Evolutionary conservation across 108 stramenopile genomes (phyloP), one percentile per base, ranked within the genome.

Genomic region (Pseudonitzschia delicatissima): DNA sequence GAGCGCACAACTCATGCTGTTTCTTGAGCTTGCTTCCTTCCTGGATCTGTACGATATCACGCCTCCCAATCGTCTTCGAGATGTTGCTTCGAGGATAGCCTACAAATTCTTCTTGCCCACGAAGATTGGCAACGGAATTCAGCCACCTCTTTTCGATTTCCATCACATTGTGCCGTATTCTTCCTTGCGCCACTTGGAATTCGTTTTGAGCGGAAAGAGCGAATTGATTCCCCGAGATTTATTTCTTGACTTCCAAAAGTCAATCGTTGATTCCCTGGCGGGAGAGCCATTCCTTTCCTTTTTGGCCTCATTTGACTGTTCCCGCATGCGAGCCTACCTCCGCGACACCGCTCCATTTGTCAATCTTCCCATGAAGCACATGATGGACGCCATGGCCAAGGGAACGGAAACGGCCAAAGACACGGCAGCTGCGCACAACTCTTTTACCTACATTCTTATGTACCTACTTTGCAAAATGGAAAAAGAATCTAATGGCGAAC

Each of bases 261-360:
- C 77, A 20, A 69, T 85, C 11, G 78, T 86, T 32, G 82, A 78
- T 4, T 83, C 77, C 26, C 58, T 93, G 51, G 72, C 78, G 3
- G 76, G 77, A 29, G 18, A 51, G 1, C 72, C 77, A 8, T 93
- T 90, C 63, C 45, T 88, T 12, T 72, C 86, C 12, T 93, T 93
- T 64, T 61, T 93, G 45, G 58, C 75, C 4, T 88, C 87, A 23
- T 72, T 79, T 37, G 81, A 90, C 28, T 90, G 89, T 60, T 74
- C 92, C 8, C 67, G 87, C n/a, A 90, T 93, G 92, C 80, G 92
- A 37, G 92, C 81, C 1, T 93, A 89, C 57, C 71, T 93, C 23
- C 67, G 86, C 8, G 81, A 80, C 36, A 78, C 82, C 17, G 76
- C 86, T 33, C 86, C 87, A 4, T 88, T 77, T 62, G n/a, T 81